These are phyloP conservation scores for Talaromyces atroroseus DNA, from an alignment of 2,329 filamentous ascomycete genomes.

Conservation along the genomic window DNA sequence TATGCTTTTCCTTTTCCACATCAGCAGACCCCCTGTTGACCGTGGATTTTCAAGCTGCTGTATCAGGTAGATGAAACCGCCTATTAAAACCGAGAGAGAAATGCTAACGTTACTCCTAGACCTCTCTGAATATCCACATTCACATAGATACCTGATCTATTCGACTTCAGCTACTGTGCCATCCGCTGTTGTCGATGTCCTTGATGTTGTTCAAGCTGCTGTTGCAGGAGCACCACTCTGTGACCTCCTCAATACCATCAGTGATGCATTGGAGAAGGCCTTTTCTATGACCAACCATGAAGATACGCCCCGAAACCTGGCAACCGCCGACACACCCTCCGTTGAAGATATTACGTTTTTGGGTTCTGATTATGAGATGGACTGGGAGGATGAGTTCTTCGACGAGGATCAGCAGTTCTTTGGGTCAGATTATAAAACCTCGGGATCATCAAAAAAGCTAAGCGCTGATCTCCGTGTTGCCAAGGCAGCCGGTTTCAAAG, in stretches of 20 bases:
- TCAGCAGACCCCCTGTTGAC: constrained; percentile 19
- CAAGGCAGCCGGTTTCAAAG: constrained; percentile 62
- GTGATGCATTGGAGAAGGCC: constrained; percentile 30
- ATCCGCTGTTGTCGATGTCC: constrained; percentile 23
- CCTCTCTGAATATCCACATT: constrained; percentile 54
- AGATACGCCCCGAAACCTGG: not conserved
- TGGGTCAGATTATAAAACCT: not conserved
- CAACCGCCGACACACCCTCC: not conserved
- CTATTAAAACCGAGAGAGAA: not conserved
- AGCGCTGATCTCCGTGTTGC: constrained; percentile 56
- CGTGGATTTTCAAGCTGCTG: constrained; percentile 34
- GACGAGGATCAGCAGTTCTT: constrained; percentile 14
- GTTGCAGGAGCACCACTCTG: constrained; percentile 41
- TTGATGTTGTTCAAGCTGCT: constrained; percentile 45
- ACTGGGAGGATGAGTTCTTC: constrained; percentile 14
- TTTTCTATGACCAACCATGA: constrained; percentile 13
- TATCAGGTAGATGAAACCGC: constrained; percentile 31
- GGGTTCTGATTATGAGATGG: constrained; percentile 13
- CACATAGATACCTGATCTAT: constrained; percentile 55
- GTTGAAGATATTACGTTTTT: not conserved
- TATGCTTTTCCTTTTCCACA: constrained; percentile 55
- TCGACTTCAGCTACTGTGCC: constrained; percentile 41
- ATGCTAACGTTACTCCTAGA: constrained; percentile 34
- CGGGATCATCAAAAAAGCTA: constrained; percentile 34
- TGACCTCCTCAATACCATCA: constrained; percentile 46